These are phyloP conservation scores for Golubevia sp. DNA, from an alignment of 1,284 basidiomycete genomes.

Conservation along the genomic window DNA sequence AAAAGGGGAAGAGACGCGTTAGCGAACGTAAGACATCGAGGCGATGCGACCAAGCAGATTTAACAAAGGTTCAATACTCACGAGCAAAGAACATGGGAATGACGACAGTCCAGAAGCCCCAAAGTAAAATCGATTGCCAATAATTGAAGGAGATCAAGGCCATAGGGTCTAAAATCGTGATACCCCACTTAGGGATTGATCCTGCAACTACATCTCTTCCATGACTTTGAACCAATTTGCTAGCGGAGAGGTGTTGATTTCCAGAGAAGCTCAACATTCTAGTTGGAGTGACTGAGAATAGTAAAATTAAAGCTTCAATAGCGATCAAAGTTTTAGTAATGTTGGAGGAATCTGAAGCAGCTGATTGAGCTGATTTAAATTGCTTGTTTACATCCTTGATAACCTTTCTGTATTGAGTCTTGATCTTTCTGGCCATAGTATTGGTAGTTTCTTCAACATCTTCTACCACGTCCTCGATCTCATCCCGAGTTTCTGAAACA, in stretches of 20 bases:
- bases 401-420: conserved; percentile 18
- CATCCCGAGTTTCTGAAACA: conserved; percentile 28
- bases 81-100: conserved; percentile 30
- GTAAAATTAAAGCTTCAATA: conserved; percentile 34
- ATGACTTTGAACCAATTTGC: conserved; percentile 15
- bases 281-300: conserved; percentile 34
- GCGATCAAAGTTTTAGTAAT: conserved; percentile 30
- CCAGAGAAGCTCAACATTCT: conserved; percentile 27
- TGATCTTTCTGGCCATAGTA: conserved; percentile 5
- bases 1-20: neutral
- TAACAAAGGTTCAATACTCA: too few relatives aligned
- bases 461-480: conserved; percentile 24
- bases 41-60: too few relatives aligned
- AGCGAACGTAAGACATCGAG: too few relatives aligned
- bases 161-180: conserved; percentile 30
- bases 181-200: conserved; percentile 33
- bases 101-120: conserved; percentile 37
- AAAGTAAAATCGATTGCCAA: conserved; percentile 36
- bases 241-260: conserved; percentile 6
- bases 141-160: conserved; percentile 27
- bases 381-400: conserved; percentile 22
- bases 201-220: conserved; percentile 25
- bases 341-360: conserved; percentile 35
- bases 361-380: conserved; percentile 23
- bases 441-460: conserved; percentile 21